Conservation (phyloP, 2,329 filamentous ascomycete species). For the Fusarium clavum region DNA sequence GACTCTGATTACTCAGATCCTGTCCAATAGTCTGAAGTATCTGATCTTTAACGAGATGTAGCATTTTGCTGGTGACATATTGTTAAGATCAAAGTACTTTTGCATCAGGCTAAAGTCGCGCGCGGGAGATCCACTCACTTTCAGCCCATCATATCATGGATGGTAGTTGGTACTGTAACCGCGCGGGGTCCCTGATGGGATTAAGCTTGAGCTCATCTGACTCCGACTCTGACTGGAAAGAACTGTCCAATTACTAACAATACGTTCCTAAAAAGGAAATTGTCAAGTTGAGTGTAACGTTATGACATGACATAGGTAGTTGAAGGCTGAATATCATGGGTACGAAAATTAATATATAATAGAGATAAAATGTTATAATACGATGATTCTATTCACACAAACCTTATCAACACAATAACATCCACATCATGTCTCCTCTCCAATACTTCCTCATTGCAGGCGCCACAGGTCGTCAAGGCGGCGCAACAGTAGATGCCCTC, state of each 20-base stretch:
- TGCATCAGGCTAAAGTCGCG: background rate
- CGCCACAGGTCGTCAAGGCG: slow-evolving; percentile 49
- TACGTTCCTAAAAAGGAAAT: background rate
- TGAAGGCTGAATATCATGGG: background rate
- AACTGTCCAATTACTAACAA: background rate
- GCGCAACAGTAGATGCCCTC: slow-evolving; percentile 45
- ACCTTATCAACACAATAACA: background rate
- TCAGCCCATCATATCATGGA: background rate
- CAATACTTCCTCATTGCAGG: slow-evolving; percentile 43
- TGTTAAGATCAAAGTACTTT: slow-evolving; percentile 5
- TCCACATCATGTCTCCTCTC: slow-evolving; percentile 3
- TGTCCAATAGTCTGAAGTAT: background rate
- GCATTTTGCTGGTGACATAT: rapidly evolving
- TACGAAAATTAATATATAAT: slow-evolving; percentile 2
- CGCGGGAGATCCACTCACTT: background rate
- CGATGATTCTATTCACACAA: background rate
- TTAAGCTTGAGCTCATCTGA: background rate
- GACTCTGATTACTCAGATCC: background rate
- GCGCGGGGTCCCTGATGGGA: slow-evolving; percentile 4
- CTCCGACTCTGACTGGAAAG: background rate
- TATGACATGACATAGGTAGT: background rate
- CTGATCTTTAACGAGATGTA: background rate
- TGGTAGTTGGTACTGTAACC: background rate
- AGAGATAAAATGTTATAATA: background rate
- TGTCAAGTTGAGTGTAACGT: background rate